Conservation (phyloP, 495 filamentous ascomycete species). For the Sordaria brevicollis region DNA sequence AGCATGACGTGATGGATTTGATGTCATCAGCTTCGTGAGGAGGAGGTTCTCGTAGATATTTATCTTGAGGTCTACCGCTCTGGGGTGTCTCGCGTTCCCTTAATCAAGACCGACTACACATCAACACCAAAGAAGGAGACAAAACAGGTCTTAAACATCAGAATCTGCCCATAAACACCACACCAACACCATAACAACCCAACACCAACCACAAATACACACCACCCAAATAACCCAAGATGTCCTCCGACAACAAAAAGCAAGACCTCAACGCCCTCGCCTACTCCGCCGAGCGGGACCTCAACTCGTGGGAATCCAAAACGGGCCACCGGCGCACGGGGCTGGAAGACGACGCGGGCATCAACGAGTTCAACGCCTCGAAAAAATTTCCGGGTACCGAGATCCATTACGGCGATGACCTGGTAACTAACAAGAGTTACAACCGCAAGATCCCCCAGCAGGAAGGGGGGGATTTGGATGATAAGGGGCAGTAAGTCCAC, state of each 20-base stretch:
- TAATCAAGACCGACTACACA: background rate
- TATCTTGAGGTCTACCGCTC: background rate
- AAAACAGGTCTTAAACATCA: background rate
- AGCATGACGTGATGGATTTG: background rate
- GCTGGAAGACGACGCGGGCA: conserved; percentile 21
- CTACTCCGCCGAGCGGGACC: conserved; percentile 36
- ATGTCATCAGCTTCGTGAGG: background rate
- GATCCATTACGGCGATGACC: conserved; percentile 21
- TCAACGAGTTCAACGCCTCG: conserved; percentile 16
- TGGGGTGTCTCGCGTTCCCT: background rate
- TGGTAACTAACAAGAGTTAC: conserved; percentile 24
- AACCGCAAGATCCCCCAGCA: conserved; percentile 26
- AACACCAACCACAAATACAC: background rate
- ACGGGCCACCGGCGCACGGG: conserved; percentile 20
- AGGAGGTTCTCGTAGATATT: background rate
- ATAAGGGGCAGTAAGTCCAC: conserved; percentile 24
- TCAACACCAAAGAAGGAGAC: background rate
- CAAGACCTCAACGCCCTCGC: conserved; percentile 24
- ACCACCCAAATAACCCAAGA: background rate
- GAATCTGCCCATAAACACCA: background rate
- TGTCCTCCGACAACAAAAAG: background rate
- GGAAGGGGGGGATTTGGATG: conserved; percentile 29
- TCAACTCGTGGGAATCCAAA: conserved; percentile 35
- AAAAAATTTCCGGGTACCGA: conserved; percentile 24
- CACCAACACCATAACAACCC: background rate